phyloP scores from a whole-genome alignment of 2,329 filamentous ascomycete genomes.

The Alternaria sp. region DNA sequence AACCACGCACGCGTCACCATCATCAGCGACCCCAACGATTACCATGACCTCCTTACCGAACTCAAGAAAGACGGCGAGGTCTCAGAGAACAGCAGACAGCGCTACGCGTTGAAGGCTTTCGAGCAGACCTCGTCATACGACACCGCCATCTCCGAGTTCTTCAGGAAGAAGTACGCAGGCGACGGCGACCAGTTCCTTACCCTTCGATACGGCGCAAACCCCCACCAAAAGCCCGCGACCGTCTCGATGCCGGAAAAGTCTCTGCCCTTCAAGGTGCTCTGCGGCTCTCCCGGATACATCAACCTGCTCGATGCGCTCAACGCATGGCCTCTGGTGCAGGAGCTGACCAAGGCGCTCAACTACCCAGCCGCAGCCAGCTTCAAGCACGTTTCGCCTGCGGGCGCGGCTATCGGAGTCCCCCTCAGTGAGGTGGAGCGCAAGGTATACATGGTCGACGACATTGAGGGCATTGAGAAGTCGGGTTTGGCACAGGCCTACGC shows the following conservation, averaged over 20 bases:
- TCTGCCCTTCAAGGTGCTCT: conserved; percentile 93
- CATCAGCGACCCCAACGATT: conserved; percentile 91
- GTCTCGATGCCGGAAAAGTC: conserved; percentile 75
- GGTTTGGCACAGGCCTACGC: conserved; percentile 92
- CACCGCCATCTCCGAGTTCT: conserved; percentile 91
- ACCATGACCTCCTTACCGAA: conserved; percentile 91
- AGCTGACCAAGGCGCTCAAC: conserved; percentile 86
- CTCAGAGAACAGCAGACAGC: conserved; percentile 81
- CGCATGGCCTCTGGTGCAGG: conserved; percentile 95
- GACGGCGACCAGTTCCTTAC: conserved; percentile 82
- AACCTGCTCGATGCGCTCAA: conserved; percentile 97
- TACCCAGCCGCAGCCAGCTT: conserved; percentile 94
- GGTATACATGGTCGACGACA: conserved; percentile 98
- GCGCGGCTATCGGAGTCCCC: conserved; percentile 90
- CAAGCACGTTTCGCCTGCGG: conserved; percentile 96
- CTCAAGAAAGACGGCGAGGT: conserved; percentile 86
- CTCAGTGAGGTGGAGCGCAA: conserved; percentile 88
- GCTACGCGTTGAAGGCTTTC: conserved; percentile 95
- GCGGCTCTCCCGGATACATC: conserved; percentile 92
- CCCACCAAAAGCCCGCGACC: conserved; percentile 95
- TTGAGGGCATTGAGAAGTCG: conserved; percentile 85
- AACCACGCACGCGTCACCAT: conserved; percentile 97
- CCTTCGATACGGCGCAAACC: conserved; percentile 94
- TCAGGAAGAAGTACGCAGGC: conserved; percentile 93
- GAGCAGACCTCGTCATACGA: conserved; percentile 99